Percentiles rank a stretch among this genome's conserved stretches.
Evolutionary conservation across 257 asterid genomes (phyloP).

Genomic region (Solanum medicagineum): DNA sequence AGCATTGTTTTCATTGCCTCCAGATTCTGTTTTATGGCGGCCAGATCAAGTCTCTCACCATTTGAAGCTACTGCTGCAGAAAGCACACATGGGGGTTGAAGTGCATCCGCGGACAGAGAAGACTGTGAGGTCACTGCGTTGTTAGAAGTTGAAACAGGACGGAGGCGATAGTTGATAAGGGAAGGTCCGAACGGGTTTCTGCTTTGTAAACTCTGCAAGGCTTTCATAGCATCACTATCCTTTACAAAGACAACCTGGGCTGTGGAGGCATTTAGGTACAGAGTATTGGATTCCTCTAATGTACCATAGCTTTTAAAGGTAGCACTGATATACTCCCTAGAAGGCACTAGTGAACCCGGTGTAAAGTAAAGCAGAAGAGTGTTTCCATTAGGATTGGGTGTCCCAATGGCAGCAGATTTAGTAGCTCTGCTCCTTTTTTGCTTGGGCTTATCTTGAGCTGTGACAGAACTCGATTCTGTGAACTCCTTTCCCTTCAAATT

Average conservation of each 20-base stretch:
- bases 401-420: constrained; percentile 1
- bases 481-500: constrained; percentile 9
- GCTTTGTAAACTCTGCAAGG: constrained; percentile 45
- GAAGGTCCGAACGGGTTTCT: constrained; percentile 41
- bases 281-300: constrained; percentile 42
- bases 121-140: constrained; percentile 1
- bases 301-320: constrained; percentile 42
- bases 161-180: constrained; percentile 30
- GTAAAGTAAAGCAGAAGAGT: constrained; percentile 29
- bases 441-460: constrained; percentile 13
- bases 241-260: constrained; percentile 35
- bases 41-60: constrained; percentile 27
- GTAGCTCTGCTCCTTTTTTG: constrained; percentile 15
- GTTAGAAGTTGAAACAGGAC: constrained; percentile 7
- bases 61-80: not conserved
- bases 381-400: not conserved
- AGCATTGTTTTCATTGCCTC: constrained; percentile 63
- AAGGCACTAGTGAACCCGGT: constrained; percentile 27
- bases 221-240: constrained; percentile 45
- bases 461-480: constrained; percentile 10
- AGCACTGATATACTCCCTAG: constrained; percentile 26
- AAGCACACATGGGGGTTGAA: constrained; percentile 2
- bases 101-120: constrained; percentile 3
- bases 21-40: constrained; percentile 46
- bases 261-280: constrained; percentile 8